Percentiles rank a stretch among this genome's conserved stretches.
phyloP scores from a whole-genome alignment of 108 stramenopile species.

The Skeletonema menzelii region DNA sequence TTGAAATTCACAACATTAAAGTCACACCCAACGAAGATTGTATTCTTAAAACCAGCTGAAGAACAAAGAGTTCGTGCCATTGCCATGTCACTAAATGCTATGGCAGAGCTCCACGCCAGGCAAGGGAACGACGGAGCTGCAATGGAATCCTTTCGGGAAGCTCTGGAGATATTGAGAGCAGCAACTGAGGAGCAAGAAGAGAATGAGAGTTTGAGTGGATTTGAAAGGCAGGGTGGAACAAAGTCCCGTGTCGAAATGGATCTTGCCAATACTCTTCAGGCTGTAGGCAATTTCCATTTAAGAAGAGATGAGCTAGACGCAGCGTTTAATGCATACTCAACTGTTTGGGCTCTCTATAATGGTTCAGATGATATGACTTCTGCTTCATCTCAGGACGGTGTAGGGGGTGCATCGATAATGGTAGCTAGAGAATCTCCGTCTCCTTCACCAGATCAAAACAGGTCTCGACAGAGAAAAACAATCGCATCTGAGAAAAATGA shows the following conservation, averaged over 20 bases:
- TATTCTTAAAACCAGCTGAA: constrained; percentile 25
- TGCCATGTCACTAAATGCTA: constrained; percentile 21
- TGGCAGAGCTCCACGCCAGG: constrained; percentile 20
- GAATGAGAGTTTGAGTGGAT: constrained; percentile 25
- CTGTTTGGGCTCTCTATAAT: constrained; percentile 21
- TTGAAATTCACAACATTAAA: too few species aligned
- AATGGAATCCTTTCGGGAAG: constrained; percentile 36
- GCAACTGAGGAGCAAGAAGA: constrained; percentile 47
- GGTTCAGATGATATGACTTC: not conserved
- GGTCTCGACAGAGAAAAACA: too few species aligned
- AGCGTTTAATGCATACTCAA: constrained; percentile 28
- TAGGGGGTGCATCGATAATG: too few species aligned
- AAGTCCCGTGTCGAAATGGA: constrained; percentile 2
- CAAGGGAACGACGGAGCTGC: constrained; percentile 27
- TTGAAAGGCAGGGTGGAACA: constrained; percentile 7
- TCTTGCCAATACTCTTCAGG: constrained; percentile 23
- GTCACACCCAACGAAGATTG: not conserved
- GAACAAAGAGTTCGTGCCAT: constrained; percentile 36
- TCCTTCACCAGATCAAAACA: too few species aligned
- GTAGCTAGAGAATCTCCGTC: too few species aligned
- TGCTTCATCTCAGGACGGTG: too few species aligned
- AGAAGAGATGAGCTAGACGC: constrained; percentile 36
- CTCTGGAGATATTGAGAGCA: constrained; percentile 40
- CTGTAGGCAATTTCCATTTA: constrained; percentile 37
- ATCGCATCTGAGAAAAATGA: too few species aligned